Base-by-base conservation (phyloP, 139 green algal species). In the Chlorella ohadii region DNA sequence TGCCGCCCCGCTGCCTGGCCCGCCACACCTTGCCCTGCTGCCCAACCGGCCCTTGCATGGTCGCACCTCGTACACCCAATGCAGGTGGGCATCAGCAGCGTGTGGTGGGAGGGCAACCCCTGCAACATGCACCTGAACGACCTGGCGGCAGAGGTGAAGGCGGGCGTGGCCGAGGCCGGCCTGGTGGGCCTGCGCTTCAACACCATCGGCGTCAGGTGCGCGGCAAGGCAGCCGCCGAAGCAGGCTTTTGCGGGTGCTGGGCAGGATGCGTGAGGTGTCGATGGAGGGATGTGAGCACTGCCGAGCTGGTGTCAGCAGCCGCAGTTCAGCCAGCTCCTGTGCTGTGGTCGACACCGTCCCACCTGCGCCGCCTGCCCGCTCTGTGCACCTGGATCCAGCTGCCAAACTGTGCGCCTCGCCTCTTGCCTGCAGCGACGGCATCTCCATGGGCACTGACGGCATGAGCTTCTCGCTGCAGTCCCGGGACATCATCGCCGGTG, bases 71-170 rank as follows among this genome's bases (percentile, higher is more conserved):
- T 12, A 12, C 41, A 13, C 25, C 13, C 71, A n/a, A n/a, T 51
- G 72, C 85, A 96, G 93, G 88, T 99, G 27, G 97, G 97, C 71
- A 96, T 99, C 78, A 95, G 94, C 5, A 97, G 92, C 34, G 94
- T 99, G 67, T 99, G 97, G 97, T 99, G 98, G 78, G 97, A 99
- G 88, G 97, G 97, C 86, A 99, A 99, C 91, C 94, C 97, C 55
- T 99, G 97, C 96, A 99, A 99, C 93, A 99, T 99, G 96, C 97
- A 99, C 91, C 92, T 99, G 34, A 93, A 98, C 87, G 91, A 97
- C 84, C 90, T 99, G 72, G 95, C 95, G 4, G 92, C 90, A 7
- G 92, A 98, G 66, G 97, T 99, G 28, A 99, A 99, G 91, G 82
- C 88, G n/a, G 97, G 97, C 63, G 94, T 99, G 61, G 70, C 88